Percentiles rank a stretch among this genome's conserved stretches.
These are phyloP conservation scores for Ilyonectria mors-panacis DNA, from an alignment of 2,329 filamentous ascomycete species.

Conservation along the genomic window DNA sequence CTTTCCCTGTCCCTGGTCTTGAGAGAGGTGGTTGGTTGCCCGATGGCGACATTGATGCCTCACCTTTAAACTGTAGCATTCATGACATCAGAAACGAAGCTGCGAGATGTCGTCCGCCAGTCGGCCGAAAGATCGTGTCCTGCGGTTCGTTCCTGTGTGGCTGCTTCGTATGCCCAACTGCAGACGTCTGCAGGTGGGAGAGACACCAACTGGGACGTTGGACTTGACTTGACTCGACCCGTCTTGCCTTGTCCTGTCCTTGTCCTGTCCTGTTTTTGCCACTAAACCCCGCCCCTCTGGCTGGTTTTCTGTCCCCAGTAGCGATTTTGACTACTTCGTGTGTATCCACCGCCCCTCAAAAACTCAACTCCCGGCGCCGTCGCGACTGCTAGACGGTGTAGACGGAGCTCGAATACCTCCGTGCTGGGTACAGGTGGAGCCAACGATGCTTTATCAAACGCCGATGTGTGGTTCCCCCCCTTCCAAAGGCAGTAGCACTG, in stretches of 20 bases:
- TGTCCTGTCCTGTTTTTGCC: slow-evolving; percentile 9
- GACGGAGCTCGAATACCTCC: not conserved
- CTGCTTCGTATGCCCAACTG: too few species aligned
- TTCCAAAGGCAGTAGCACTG: too few species aligned
- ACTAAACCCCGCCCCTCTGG: slow-evolving; percentile 5
- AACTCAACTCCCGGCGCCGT: slow-evolving; percentile 14
- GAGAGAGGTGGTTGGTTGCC: not conserved
- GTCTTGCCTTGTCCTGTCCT: not conserved
- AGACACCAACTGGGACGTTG: too few species aligned
- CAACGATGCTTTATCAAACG: too few species aligned
- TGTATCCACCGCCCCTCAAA: not conserved
- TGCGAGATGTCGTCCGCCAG: not conserved
- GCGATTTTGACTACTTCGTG: too few species aligned
- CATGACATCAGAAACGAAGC: slow-evolving; percentile 1
- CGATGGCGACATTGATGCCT: not conserved
- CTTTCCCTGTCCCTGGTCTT: not conserved
- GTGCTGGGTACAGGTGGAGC: too few species aligned
- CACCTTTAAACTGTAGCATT: not conserved
- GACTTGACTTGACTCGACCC: too few species aligned
- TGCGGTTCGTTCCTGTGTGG: too few species aligned
- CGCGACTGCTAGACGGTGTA: not conserved
- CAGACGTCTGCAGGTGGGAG: too few species aligned
- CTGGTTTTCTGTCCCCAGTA: too few species aligned
- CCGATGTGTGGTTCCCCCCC: too few species aligned
- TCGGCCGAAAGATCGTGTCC: slow-evolving; percentile 9